Conservation (phyloP, 805 yeast genomes). For the Metschnikowia shivogae region DNA sequence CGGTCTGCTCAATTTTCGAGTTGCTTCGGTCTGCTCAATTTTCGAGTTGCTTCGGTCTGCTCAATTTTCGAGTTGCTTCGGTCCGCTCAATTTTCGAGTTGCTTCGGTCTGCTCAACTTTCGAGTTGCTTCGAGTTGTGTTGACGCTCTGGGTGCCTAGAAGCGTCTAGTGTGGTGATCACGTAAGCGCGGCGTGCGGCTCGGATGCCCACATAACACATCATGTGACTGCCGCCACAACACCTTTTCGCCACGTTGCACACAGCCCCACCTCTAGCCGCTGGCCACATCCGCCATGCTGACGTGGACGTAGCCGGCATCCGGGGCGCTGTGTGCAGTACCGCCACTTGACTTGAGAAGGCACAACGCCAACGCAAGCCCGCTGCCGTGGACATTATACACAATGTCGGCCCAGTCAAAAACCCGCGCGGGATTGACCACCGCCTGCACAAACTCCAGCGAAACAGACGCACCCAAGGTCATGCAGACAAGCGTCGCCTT, state of each 20-base stretch:
- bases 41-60: no score
- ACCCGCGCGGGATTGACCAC: constrained; percentile 41
- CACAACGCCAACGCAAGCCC: constrained; percentile 22
- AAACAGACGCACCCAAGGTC: constrained; percentile 43
- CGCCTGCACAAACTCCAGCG: constrained; percentile 51
- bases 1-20: no score
- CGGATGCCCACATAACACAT: no score
- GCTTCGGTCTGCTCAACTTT: no score
- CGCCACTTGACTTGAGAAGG: constrained; percentile 4
- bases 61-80: no score
- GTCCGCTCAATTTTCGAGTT: no score
- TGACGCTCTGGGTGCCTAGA: background rate
- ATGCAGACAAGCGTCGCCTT: constrained; percentile 36
- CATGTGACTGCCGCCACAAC: no score
- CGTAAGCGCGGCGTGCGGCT: constrained; percentile 1
- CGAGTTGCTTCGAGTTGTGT: no score
- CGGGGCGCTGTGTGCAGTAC: background rate
- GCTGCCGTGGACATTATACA: constrained; percentile 31
- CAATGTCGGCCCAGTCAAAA: constrained; percentile 49
- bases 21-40: no score
- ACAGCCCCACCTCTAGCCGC: no score
- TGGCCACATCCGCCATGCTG: constrained; percentile 17
- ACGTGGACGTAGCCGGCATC: constrained; percentile 20
- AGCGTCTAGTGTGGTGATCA: background rate
- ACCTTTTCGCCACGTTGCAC: no score